Evolutionary conservation across 371 early-diverging fungal species (phyloP).

Genomic region (Rhizomucor pusillus): DNA sequence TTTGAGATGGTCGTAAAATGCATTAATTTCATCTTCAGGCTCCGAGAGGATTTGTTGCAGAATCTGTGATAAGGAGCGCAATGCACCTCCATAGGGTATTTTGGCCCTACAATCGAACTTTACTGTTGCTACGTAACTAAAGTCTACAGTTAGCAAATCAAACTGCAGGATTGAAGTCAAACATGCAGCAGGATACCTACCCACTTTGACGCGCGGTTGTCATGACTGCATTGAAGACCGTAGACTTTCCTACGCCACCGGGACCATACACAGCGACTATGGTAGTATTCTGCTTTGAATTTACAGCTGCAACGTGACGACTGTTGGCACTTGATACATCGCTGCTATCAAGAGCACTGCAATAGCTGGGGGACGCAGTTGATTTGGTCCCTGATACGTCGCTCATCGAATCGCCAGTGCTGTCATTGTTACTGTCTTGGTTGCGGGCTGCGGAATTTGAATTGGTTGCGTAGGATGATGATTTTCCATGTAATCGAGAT

Average conservation of each 20-base stretch:
- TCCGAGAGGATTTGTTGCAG: constrained; percentile 40
- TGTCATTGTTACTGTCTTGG: constrained; percentile 3
- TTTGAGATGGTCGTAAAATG: constrained; percentile 29
- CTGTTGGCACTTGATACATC: constrained; percentile 24
- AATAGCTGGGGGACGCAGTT: constrained; percentile 31
- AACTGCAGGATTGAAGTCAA: neutral
- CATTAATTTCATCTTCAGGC: constrained; percentile 35
- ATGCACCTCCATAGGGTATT: constrained; percentile 31
- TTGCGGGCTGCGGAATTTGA: constrained; percentile 8
- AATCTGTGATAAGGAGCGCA: constrained; percentile 43
- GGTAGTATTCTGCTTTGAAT: constrained; percentile 20
- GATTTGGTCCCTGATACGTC: constrained; percentile 10
- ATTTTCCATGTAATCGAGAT: constrained; percentile 3
- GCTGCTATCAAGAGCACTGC: constrained; percentile 27
- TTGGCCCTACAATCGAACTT: constrained; percentile 34
- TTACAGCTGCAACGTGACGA: constrained; percentile 4
- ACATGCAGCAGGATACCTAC: constrained; percentile 20
- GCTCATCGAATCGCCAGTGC: no score
- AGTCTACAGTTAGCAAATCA: neutral
- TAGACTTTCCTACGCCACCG: constrained; percentile 47
- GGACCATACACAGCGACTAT: constrained; percentile 38
- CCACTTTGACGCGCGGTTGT: constrained; percentile 38
- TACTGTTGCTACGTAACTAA: constrained; percentile 36
- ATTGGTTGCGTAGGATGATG: constrained; percentile 20
- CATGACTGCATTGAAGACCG: constrained; percentile 35